Base-by-base conservation (phyloP, 1,284 basidiomycete genomes). In the Apiotrichum brassicae region DNA sequence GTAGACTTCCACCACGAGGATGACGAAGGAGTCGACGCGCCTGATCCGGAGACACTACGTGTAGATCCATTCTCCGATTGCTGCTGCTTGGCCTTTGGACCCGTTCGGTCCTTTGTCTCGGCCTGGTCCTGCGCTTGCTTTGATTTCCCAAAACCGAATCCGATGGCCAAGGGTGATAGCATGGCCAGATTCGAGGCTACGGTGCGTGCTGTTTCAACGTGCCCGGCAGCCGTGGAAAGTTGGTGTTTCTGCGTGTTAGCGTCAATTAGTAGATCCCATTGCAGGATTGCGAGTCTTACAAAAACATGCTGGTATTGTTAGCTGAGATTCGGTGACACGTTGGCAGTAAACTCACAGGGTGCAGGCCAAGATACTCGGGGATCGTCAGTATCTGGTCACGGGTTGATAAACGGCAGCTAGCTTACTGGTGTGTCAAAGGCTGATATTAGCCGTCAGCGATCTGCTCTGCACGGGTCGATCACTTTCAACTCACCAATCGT, bases 361-460 rank as follows among this genome's bases (percentile, higher is more conserved):
- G 84, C 11, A 97, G 76, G 12, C 90, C 90, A 23, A 88, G 79
- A 68, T 86, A 93, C 87, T 92, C 53, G 6, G 22, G 40, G 8
- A 6, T 6, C 4, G 33, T 28, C 35, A 26, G 22, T 16, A 25
- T 8, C 33, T n/a, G 13, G 8, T 16, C 33, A 8, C 13, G 14
- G 7, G n/a, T 18, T 16, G 8, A 30, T 14, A 30, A 14, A 8
- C 8, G 28, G 28, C 7, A 30, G 14, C n/a, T 16, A 39, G 44
- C 44, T 36, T 26, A 88, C 88, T 7, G 91, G 93, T 1, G 93
- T 94, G 65, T 97, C 93, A 65, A 86, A 95, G 1, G 92, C 86
- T 50, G 89, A 23, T 49, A 49, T 32, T 3, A 12, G n/a, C 4
- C 11, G 32, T 35, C 16, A n/a, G n/a, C n/a, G n/a, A n/a, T n/a